A percentile compares a stretch with the other conserved stretches of the same genome.
Evolutionary conservation across 352 stramenopile species (phyloP).

Genomic region (Phytophthora sp.): DNA sequence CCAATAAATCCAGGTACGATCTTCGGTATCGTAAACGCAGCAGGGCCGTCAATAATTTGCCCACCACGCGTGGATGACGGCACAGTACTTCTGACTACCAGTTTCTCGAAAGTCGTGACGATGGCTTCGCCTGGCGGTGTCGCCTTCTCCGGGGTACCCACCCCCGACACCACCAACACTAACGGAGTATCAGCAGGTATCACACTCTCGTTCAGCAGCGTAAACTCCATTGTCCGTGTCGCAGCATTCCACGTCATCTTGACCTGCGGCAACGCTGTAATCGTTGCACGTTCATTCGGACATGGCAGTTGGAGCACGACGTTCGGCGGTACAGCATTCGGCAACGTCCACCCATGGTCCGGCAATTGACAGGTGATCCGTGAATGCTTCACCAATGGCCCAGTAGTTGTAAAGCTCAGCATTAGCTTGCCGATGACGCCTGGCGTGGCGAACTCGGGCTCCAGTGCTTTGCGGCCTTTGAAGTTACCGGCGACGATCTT

Average conservation of each 20-base stretch:
- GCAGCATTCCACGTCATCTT: constrained; percentile 43
- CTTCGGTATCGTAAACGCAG: constrained; percentile 49
- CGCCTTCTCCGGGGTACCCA: constrained; percentile 58
- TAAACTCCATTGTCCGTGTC: constrained; percentile 60
- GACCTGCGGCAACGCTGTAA: constrained; percentile 28
- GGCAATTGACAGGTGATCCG: constrained; percentile 60
- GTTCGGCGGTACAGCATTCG: constrained; percentile 29
- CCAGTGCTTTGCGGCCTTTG: constrained; percentile 42
- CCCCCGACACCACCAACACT: constrained; percentile 57
- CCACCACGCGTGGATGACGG: constrained; percentile 62
- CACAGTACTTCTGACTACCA: constrained; percentile 55
- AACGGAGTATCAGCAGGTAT: constrained; percentile 49
- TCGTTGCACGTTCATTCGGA: constrained; percentile 25
- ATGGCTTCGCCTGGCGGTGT: constrained; percentile 52
- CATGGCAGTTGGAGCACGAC: constrained; percentile 44
- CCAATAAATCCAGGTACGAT: constrained; percentile 58
- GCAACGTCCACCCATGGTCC: constrained; percentile 62
- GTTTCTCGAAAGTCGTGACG: constrained; percentile 71
- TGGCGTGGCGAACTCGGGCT: constrained; percentile 55
- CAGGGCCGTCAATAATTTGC: constrained; percentile 68
- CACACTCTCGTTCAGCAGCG: constrained; percentile 44
- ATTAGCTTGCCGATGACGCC: constrained; percentile 57
- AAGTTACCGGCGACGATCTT: constrained; percentile 64
- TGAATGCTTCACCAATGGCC: constrained; percentile 44
- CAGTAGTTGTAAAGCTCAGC: constrained; percentile 57